Conservation (phyloP, 352 stramenopile species). For the Phytophthora hybrid region DNA sequence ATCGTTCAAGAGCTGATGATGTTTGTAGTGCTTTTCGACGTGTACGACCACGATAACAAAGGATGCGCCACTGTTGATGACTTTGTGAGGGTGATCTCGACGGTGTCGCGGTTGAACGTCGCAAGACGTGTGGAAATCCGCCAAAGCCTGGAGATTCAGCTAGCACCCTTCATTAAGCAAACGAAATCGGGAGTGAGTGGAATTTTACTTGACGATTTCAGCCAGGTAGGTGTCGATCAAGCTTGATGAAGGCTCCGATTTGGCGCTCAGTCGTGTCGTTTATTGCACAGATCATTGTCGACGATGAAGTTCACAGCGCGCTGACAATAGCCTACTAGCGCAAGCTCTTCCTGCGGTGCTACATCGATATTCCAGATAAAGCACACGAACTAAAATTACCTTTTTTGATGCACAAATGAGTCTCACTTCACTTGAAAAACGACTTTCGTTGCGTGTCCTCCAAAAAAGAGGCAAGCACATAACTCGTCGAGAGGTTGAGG, state of each 20-base stretch:
- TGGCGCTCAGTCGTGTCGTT: neutral
- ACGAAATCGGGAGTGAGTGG: neutral
- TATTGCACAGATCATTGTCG: conserved; percentile 19
- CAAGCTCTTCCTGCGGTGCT: neutral
- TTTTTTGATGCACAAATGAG: neutral
- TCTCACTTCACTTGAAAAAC: conserved; percentile 30
- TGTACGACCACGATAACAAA: conserved; percentile 50
- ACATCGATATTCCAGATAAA: neutral
- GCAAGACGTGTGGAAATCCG: neutral
- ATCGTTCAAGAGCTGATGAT: neutral
- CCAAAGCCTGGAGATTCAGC: conserved; percentile 16
- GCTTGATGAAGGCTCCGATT: neutral
- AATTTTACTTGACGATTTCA: conserved; percentile 24
- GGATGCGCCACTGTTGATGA: conserved; percentile 42
- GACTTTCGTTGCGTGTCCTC: conserved; percentile 8
- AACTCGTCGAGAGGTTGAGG: neutral
- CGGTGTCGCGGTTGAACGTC: conserved; percentile 16
- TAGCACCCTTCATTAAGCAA: conserved; percentile 23
- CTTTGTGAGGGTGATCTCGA: conserved; percentile 36
- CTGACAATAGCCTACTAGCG: conserved; percentile 31
- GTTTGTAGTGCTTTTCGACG: conserved; percentile 48
- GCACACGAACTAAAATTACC: conserved; percentile 31
- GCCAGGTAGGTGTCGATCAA: conserved; percentile 15
- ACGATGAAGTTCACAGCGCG: conserved; percentile 21
- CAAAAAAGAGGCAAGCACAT: neutral